Conservation (phyloP, 1,139 yeast genomes). For the Kurtzmaniella quercitrusa region DNA sequence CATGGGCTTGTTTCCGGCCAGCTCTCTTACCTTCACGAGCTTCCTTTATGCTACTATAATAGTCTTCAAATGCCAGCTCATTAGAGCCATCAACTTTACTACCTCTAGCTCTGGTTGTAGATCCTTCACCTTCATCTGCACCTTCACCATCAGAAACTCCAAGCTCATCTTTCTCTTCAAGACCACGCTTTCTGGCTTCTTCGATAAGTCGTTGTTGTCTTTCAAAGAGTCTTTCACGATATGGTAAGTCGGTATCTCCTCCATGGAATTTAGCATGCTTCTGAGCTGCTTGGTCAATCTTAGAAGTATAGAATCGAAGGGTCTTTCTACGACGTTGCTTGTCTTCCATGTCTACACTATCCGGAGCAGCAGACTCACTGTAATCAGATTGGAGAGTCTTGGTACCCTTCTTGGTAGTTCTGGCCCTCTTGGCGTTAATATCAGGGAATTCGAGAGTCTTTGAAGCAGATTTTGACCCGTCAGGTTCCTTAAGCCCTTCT, state of each 20-base stretch:
- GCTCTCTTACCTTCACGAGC: constrained; percentile 45
- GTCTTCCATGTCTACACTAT: constrained; percentile 77
- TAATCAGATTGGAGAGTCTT: constrained; percentile 42
- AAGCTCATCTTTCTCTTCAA: constrained; percentile 39
- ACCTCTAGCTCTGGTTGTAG: no score
- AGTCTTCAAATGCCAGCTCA: constrained; percentile 34
- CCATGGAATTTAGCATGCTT: constrained; percentile 48
- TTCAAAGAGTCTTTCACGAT: constrained; percentile 82
- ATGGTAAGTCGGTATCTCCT: constrained; percentile 93
- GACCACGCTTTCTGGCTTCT: constrained; percentile 85
- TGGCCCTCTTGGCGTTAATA: constrained; percentile 43
- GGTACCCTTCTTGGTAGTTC: constrained; percentile 23
- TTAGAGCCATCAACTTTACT: constrained; percentile 16
- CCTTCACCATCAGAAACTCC: constrained; percentile 55
- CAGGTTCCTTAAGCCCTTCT: constrained; percentile 13
- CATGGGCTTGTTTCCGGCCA: constrained; percentile 62
- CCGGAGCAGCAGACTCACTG: constrained; percentile 63
- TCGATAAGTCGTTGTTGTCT: constrained; percentile 82
- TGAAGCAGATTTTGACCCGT: constrained; percentile 18
- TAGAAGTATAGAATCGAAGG: constrained; percentile 92
- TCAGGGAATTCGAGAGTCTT: constrained; percentile 17
- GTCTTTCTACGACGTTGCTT: constrained; percentile 78
- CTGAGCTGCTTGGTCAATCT: constrained; percentile 76
- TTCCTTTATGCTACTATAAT: constrained; percentile 49
- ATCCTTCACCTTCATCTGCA: constrained; percentile 36